Conservation (phyloP, 305 asterid genomes). For the Fraxinus xanthoxyloides region DNA sequence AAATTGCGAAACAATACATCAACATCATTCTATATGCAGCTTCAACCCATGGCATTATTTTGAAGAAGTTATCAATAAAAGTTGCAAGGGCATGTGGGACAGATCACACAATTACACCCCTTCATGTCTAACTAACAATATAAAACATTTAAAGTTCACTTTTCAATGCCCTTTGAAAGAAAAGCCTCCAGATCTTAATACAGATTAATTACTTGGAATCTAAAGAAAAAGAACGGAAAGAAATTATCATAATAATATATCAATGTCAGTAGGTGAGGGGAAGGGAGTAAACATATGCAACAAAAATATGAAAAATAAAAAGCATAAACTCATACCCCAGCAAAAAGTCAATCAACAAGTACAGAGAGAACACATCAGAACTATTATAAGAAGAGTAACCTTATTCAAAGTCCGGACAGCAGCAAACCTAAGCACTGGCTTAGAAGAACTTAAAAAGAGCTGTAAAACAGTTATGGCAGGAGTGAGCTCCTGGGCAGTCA, state of each 20-base stretch:
- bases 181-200: neutral
- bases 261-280: slow-evolving; percentile 1
- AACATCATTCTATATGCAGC: neutral
- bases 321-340: slow-evolving; percentile 5
- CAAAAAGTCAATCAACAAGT: neutral
- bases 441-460: slow-evolving; percentile 85
- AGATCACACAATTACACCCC: neutral
- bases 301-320: neutral
- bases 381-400: slow-evolving; percentile 41
- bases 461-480: slow-evolving; percentile 90
- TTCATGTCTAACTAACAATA: neutral
- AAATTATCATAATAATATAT: neutral
- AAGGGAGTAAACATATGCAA: slow-evolving; percentile 1
- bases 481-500: slow-evolving; percentile 79
- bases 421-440: slow-evolving; percentile 95
- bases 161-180: neutral
- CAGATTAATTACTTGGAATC: neutral
- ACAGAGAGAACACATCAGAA: neutral
- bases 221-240: neutral
- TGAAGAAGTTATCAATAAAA: neutral
- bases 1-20: neutral
- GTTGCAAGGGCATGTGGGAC: neutral
- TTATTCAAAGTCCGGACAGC: slow-evolving; percentile 91
- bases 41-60: neutral
- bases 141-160: neutral